These are phyloP conservation scores for Clarireedia hainanense DNA, from an alignment of 2,329 filamentous ascomycete genomes.

Conservation along the genomic window DNA sequence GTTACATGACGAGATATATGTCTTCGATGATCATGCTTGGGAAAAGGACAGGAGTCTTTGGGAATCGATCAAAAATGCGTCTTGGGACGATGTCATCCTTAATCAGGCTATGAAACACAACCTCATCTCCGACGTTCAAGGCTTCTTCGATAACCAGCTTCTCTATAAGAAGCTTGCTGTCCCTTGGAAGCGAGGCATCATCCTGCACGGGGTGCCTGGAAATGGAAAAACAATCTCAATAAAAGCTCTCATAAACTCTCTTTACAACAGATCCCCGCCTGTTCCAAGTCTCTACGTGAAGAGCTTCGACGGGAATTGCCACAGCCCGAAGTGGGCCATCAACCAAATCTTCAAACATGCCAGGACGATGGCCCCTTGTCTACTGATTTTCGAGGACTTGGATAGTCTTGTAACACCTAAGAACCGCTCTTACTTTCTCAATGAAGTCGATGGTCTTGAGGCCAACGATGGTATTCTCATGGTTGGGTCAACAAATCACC, in stretches of 20 bases:
- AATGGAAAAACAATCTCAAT: constrained; percentile 67
- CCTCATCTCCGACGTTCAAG: constrained; percentile 53
- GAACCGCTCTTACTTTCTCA: constrained; percentile 62
- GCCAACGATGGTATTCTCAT: constrained; percentile 66
- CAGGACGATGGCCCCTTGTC: constrained; percentile 55
- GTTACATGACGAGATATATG: constrained; percentile 58
- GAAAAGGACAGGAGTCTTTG: constrained; percentile 53
- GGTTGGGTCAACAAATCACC: constrained; percentile 56
- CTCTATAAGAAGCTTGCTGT: constrained; percentile 54
- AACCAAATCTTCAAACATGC: constrained; percentile 50
- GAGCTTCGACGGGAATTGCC: constrained; percentile 35
- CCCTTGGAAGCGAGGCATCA: constrained; percentile 63
- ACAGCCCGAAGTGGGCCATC: constrained; percentile 48
- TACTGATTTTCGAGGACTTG: constrained; percentile 65
- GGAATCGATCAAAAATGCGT: constrained; percentile 42
- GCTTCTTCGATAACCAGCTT: constrained; percentile 52
- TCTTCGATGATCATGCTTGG: constrained; percentile 57
- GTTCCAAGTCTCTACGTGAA: constrained; percentile 57
- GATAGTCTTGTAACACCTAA: constrained; percentile 55
- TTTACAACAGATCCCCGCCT: constrained; percentile 43
- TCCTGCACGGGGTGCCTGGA: constrained; percentile 57
- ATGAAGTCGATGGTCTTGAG: constrained; percentile 63
- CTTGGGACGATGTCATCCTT: constrained; percentile 59
- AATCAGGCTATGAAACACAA: constrained; percentile 56
- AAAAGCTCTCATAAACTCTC: constrained; percentile 60